Base-by-base conservation (phyloP, 768 basidiomycete genomes). In the Coprinellus micaceus region DNA sequence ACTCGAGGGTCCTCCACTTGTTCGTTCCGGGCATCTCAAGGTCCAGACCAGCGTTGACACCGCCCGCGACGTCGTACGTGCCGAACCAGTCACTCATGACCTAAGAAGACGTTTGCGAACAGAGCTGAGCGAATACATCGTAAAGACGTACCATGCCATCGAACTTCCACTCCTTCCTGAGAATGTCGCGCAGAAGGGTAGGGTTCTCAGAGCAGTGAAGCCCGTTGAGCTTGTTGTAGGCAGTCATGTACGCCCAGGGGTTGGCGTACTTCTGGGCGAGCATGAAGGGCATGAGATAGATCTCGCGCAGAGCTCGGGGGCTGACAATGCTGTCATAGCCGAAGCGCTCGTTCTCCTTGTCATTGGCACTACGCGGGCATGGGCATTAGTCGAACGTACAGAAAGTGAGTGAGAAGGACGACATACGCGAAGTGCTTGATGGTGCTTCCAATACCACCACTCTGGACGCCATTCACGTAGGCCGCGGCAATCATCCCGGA, bases 51-150 rank as follows among this genome's bases (percentile, higher is more conserved):
- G 88, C 87, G 57, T 90, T 91, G 58, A 89, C 72, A 24, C 76
- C 71, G 22, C 77, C 73, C 59, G 84, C 83, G 29, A 89, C 73
- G 52, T 83, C 81, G 71, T 91, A 91, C 2, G 80, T 71, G 1
- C 90, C 90, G 56, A 86, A 88, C 86, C 91, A 94, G 66, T 92
- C 91, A 57, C 86, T 88, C 88, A 92, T 91, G 56, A 88, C 74
- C 72, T 80, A 56, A 25, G 21, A 41, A 9, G 11, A n/a, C n/a
- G n/a, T 37, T 41, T 24, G 6, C 25, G 33, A 13, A 9, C 4
- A 13, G 19, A n/a, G 15, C 12, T 49, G 21, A 19, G n/a, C 33
- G 13, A 33, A 33, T 6, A 13, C 33, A 33, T 33, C 33, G 7
- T 13, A 6, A 13, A 33, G 33, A 33, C 33, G 33, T 60, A 78